Conservation (phyloP, 169 alveolate genomes). For the Plasmodium gallinaceum region DNA sequence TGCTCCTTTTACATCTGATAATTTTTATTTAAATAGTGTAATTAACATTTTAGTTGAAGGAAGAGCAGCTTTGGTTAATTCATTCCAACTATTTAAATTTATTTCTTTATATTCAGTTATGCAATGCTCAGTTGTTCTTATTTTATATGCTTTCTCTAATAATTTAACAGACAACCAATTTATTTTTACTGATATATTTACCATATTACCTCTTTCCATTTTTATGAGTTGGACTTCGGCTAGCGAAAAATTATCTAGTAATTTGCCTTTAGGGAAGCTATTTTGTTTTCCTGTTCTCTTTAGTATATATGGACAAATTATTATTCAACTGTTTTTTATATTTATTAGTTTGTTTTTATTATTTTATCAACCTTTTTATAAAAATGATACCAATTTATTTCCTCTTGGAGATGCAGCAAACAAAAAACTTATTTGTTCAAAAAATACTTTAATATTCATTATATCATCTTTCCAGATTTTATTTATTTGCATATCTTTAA, state of each 20-base stretch:
- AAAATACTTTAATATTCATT: neutral
- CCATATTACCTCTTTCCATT: neutral
- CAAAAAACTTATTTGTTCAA: neutral
- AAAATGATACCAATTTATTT: neutral
- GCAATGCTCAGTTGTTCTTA: conserved; percentile 3
- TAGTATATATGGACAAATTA: conserved; percentile 6
- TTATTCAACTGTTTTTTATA: neutral
- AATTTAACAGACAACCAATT: conserved; percentile 4
- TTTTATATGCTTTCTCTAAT: neutral
- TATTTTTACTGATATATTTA: neutral
- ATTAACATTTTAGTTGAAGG: conserved; percentile 89
- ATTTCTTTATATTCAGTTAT: conserved; percentile 83
- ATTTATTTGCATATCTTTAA: conserved; percentile 4
- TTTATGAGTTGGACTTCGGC: conserved; percentile 5
- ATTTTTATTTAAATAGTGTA: conserved; percentile 85
- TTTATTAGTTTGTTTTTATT: neutral
- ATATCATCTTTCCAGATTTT: neutral
- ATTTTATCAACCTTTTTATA: neutral
- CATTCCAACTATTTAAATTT: conserved; percentile 90
- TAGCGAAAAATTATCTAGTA: neutral
- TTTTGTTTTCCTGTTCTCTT: neutral
- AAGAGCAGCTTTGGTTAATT: conserved; percentile 90
- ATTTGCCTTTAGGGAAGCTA: neutral
- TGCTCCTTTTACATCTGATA: conserved; percentile 90
- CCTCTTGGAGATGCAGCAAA: neutral